These are phyloP conservation scores for Epichloe amarillans DNA, from an alignment of 2,329 filamentous ascomycete genomes.

Conservation along the genomic window DNA sequence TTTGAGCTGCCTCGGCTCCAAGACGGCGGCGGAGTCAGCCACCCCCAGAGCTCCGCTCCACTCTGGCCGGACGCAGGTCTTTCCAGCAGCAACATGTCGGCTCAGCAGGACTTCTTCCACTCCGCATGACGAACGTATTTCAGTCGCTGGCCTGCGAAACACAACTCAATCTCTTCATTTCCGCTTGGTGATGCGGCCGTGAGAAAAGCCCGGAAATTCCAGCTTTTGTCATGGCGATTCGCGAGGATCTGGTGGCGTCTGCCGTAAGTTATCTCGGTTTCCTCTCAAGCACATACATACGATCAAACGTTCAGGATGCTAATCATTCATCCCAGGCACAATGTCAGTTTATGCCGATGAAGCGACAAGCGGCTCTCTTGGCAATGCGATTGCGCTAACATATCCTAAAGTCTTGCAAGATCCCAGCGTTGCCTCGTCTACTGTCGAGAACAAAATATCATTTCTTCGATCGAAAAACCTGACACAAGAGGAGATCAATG, in stretches of 20 bases:
- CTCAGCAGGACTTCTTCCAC: slow-evolving; percentile 11
- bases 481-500: slow-evolving; percentile 87
- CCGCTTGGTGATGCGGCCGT: slow-evolving; percentile 13
- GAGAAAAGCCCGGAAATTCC: slow-evolving; percentile 4
- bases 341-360: slow-evolving; percentile 22
- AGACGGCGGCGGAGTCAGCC: slow-evolving; percentile 4
- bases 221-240: slow-evolving; percentile 55
- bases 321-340: slow-evolving; percentile 20
- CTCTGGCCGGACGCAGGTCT: slow-evolving; percentile 11
- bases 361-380: not conserved
- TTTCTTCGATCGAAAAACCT: slow-evolving; percentile 96
- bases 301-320: not conserved
- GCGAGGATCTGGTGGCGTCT: slow-evolving; percentile 82
- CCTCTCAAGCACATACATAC: not conserved
- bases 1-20: slow-evolving; percentile 19
- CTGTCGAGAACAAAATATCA: slow-evolving; percentile 83
- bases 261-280: slow-evolving; percentile 39
- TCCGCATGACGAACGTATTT: not conserved
- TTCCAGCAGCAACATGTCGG: slow-evolving; percentile 11
- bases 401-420: slow-evolving; percentile 69
- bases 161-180: slow-evolving; percentile 2
- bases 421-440: slow-evolving; percentile 75
- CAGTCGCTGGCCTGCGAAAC: not conserved
- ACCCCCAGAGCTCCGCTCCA: slow-evolving; percentile 5
- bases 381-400: not conserved